Base-by-base conservation (phyloP, 345 rosid species). In the Corchorus capsularis region DNA sequence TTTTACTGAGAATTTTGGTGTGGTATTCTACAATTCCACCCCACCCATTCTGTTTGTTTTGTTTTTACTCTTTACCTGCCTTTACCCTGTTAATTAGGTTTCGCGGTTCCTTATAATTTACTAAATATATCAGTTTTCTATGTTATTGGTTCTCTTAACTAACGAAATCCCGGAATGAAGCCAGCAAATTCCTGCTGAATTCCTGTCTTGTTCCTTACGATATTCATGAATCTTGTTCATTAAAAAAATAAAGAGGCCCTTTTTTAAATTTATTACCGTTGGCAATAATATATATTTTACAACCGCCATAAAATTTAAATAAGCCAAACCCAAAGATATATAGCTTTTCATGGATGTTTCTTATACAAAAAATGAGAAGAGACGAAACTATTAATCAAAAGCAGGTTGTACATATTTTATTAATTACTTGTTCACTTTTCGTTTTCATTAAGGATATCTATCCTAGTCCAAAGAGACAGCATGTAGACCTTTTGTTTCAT, bases 171-270 rank as follows among this genome's bases (percentile, higher is more conserved):
- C 27, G 27, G 27, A 27, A 27, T 27, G 27, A 27, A 27, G 43
- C 43, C 0, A 39, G 1, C 43, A 39, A 20, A 6, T 45, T 6
- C 72, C 72, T n/a, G 27, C 43, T 19, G 32, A 16, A 69, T 50
- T 50, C 57, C 50, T 71, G 63, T 62, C 35, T 72, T 43, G 63
- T 19, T 60, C 46, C 68, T 61, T 4, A 50, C 41, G 27, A 27
- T 27, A 39, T 39, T 39, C 6, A 39, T 6, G 27, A 27, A 15
- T 34, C 73, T 50, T 69, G 45, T 45, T 43, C 47, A n/a, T n/a
- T 27, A 27, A 27, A 45, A 45, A 45, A 45, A 7, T 1, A 69
- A 69, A 69, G 8, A 32, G 6, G 2, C 15, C 46, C 46, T 27
- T 32, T 20, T 11, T 10, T 27, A 10, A 11, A 10, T 4, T 27